Evolutionary conservation across 2,329 filamentous ascomycete species (phyloP), one percentile per base, ranked within the genome.

Genomic region (Trichoderma pleuroti): DNA sequence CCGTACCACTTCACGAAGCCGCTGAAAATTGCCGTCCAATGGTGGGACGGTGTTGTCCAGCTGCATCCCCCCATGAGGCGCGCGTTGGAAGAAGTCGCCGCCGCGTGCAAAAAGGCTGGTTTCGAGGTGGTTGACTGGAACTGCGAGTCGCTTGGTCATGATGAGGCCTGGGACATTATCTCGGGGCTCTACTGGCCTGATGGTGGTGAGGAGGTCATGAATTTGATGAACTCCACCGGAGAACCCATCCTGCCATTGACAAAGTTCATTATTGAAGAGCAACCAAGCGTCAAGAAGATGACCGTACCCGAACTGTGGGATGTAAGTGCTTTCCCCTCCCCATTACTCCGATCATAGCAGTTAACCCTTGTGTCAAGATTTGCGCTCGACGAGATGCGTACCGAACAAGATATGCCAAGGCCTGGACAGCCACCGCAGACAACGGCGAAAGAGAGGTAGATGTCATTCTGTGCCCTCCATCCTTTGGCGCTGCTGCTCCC

Each of bases 21-120:
- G 72, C 78, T 91, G 7, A 89, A 86, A 74, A 82, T 92, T n/a
- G 90, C 85, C 0, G 83, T 90, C 1, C 79, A 90, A 59, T 85
- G 86, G 2, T 83, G 87, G 77, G 88, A 91, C 71, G 86, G 85
- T 0, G 82, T 90, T 12, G 86, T 90, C 0, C 84, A 82, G 73
- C 87, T 87, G 1, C 88, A 90, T 71, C 88, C 88, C 0, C 88
- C 88, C 0, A 83, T 90, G 46, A 80, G 80, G 1, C 80, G 89
- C 52, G 90, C 88, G 1, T 75, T 92, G 49, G 81, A 82, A 66
- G 84, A 87, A 65, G 83, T 88, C 0, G 85, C 85, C 0, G 82
- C 84, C 14, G 86, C 76, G 73, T 91, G 70, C 81, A 78, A 75
- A 73, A 79, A 72, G 63, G 80, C 85, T 39, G 82, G 85, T 21